Percentiles rank a stretch among this genome's conserved stretches.
phyloP scores from a whole-genome alignment of 257 asterid species.

The Nicotiana knightiana region DNA sequence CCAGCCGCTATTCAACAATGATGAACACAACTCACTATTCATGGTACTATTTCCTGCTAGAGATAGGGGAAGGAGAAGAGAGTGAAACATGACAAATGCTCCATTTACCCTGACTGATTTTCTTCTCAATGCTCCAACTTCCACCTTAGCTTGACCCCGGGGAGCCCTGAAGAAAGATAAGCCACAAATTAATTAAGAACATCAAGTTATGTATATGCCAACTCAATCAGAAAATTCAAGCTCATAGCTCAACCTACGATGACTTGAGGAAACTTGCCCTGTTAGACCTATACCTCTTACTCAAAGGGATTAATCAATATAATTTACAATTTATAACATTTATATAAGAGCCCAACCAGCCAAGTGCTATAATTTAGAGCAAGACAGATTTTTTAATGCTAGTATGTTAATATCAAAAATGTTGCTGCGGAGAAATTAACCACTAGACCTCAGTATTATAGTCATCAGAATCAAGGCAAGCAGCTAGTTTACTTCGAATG shows the following conservation, averaged over 20 bases:
- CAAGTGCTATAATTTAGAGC: not conserved
- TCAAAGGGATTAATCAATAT: slow-evolving; percentile 6
- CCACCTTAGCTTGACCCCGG: slow-evolving; percentile 40
- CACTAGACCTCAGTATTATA: not conserved
- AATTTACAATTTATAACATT: not conserved
- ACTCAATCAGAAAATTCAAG: not conserved
- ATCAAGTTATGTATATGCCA: not conserved
- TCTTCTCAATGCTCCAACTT: slow-evolving; percentile 33
- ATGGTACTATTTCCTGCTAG: not conserved
- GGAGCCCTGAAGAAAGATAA: slow-evolving; percentile 44
- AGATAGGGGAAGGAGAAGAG: slow-evolving; percentile 3
- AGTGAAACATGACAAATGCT: not conserved
- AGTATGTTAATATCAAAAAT: not conserved
- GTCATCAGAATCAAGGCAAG: not conserved
- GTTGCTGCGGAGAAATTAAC: not conserved
- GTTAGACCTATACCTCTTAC: not conserved
- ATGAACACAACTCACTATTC: not conserved
- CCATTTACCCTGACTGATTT: slow-evolving; percentile 55
- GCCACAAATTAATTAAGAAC: slow-evolving; percentile 14
- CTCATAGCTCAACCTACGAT: not conserved
- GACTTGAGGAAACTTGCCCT: not conserved
- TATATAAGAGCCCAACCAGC: not conserved
- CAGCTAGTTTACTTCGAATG: not conserved
- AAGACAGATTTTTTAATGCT: not conserved
- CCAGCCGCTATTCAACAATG: not conserved